Base-by-base conservation (phyloP, 495 filamentous ascomycete genomes). In the Melanomma pulvis-pyrius region DNA sequence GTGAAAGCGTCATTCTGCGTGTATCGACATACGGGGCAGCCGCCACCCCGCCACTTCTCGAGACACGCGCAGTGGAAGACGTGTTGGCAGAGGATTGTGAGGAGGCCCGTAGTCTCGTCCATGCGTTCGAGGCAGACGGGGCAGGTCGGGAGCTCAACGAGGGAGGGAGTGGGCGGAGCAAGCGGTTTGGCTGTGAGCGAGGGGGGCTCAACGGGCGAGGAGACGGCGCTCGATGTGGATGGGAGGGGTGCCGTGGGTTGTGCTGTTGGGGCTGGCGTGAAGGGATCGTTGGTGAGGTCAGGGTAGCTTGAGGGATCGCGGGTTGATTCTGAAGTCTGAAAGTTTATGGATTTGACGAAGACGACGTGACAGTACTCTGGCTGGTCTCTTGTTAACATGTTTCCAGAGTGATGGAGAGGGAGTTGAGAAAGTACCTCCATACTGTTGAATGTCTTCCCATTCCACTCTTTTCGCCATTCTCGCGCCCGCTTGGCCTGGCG, bases 11-110 rank as follows among this genome's bases (percentile, higher is more conserved):
- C 32, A 69, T 74, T 46, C 74, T 90, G 84, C 61, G 93, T 94
- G 70, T 96, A 96, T 3, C 94, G 88, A 71, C 94, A 98, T 15
- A 98, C 92, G 0, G 94, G 94, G 73, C 94, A 98, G 29, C 93
- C 93, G 53, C 84, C 88, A 21, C 93, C 94, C 72, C 89, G 90
- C 94, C 94, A 98, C 73, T 96, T 98, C 70, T 96, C 90, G 0
- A 98, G 82, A 79, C 94, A 98, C 6, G 90, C 92, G 75, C 94
- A 98, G 78, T 98, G 94, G 74, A 98, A 98, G 59, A 98, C 92
- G 69, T 98, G 94, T 71, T 98, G 96, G 76, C 94, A 98, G 65
- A 93, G 87, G 36, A 98, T 98, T 0, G 94, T 98, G 69, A 98
- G 84, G 2, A 98, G 80, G 4, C 94, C 94, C 0, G 92, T 92